A percentile compares a stretch with the other conserved stretches of the same genome.
Conservation (phyloP, 345 rosid genomes). For the Salix udensis region DNA sequence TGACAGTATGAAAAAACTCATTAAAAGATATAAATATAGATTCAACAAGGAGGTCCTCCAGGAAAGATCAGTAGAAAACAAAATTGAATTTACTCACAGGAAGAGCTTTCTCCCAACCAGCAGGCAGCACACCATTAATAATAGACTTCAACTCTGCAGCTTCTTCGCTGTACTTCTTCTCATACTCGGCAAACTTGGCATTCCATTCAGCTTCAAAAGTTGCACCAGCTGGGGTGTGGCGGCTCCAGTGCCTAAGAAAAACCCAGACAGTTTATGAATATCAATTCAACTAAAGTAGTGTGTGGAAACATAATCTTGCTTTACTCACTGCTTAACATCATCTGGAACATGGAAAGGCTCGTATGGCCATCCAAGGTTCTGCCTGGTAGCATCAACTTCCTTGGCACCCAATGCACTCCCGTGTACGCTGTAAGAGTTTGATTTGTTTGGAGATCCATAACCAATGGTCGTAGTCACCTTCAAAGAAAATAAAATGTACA, state of each 20-base stretch:
- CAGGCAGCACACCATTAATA: slow-evolving; percentile 70
- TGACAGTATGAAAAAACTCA: neutral
- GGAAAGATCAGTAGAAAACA: neutral
- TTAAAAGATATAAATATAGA: neutral
- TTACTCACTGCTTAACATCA: slow-evolving; percentile 74
- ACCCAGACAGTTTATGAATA: slow-evolving; percentile 6
- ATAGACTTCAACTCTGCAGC: slow-evolving; percentile 89
- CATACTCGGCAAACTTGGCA: slow-evolving; percentile 74
- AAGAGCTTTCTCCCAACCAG: slow-evolving; percentile 93
- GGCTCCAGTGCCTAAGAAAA: slow-evolving; percentile 86
- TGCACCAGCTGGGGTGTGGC: slow-evolving; percentile 69
- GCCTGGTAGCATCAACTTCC: slow-evolving; percentile 99
- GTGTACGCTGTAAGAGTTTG: slow-evolving; percentile 91
- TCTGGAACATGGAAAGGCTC: slow-evolving; percentile 97
- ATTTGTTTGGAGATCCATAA: slow-evolving; percentile 95
- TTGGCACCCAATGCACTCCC: slow-evolving; percentile 96
- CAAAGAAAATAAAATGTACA: neutral
- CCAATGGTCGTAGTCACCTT: slow-evolving; percentile 95
- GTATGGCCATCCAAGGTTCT: slow-evolving; percentile 89
- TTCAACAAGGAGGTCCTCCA: neutral
- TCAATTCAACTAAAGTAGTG: slow-evolving; percentile 1
- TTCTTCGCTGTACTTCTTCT: slow-evolving; percentile 81
- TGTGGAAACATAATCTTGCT: neutral
- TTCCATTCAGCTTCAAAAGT: slow-evolving; percentile 87
- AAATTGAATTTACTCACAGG: slow-evolving; percentile 51